Conservation (phyloP, 106 monocot species). For the Platanthera zijinensis region DNA sequence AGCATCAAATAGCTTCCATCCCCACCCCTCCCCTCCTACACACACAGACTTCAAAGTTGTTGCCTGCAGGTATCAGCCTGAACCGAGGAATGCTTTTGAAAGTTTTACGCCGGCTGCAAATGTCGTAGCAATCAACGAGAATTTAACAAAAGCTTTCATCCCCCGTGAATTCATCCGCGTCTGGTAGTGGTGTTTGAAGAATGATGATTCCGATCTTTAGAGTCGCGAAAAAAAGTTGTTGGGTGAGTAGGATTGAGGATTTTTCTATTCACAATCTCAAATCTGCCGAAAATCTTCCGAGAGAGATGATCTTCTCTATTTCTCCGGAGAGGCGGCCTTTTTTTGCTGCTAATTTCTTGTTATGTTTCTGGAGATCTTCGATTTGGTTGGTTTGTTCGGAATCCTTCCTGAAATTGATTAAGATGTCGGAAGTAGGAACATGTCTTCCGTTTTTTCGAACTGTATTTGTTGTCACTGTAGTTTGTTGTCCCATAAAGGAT, state of each 20-base stretch:
- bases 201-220: not conserved
- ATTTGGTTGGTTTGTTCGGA: constrained; percentile 68
- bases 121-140: too few relatives aligned
- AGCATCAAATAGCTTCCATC: not conserved
- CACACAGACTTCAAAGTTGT: too few relatives aligned
- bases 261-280: not conserved
- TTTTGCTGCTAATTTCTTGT: constrained; percentile 34
- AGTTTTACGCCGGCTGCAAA: too few relatives aligned
- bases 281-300: constrained; percentile 4
- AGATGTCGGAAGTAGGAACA: too few relatives aligned
- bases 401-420: constrained; percentile 47
- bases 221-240: not conserved
- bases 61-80: not conserved
- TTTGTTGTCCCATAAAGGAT: too few relatives aligned
- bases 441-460: too few relatives aligned
- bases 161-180: not conserved
- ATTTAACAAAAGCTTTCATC: not conserved
- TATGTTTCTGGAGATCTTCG: constrained; percentile 53
- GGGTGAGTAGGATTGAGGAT: not conserved
- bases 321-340: constrained; percentile 48
- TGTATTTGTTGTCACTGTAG: too few relatives aligned
- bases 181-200: not conserved
- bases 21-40: too few relatives aligned
- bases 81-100: not conserved
- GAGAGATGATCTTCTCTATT: constrained; percentile 44